phyloP scores from a whole-genome alignment of 2,329 filamentous ascomycete genomes.

The Chrysoporthe austroafricana region DNA sequence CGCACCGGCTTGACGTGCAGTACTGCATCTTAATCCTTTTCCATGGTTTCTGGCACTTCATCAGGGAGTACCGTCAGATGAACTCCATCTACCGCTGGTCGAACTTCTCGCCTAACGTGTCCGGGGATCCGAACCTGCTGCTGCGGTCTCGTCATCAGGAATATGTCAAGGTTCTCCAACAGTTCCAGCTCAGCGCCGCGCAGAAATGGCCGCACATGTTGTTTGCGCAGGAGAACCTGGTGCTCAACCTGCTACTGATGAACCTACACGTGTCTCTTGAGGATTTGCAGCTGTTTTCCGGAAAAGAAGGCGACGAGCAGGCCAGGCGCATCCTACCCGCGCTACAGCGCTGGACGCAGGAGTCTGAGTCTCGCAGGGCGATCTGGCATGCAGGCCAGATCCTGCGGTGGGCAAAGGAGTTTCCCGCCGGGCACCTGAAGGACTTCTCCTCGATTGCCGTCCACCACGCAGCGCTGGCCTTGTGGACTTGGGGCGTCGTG shows the following conservation, averaged over 20 bases:
- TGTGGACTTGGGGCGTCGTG: constrained; percentile 72
- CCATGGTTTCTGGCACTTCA: constrained; percentile 67
- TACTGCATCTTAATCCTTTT: constrained; percentile 64
- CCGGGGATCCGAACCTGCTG: constrained; percentile 44
- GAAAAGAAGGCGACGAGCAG: constrained; percentile 69
- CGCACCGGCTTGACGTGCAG: constrained; percentile 58
- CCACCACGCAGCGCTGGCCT: constrained; percentile 68
- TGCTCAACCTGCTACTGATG: constrained; percentile 62
- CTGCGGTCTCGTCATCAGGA: constrained; percentile 63
- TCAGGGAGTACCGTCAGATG: constrained; percentile 68
- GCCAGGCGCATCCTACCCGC: constrained; percentile 62
- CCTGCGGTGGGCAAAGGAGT: constrained; percentile 60
- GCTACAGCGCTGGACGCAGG: constrained; percentile 63
- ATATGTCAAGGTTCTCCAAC: constrained; percentile 59
- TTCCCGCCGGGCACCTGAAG: constrained; percentile 58
- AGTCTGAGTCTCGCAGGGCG: constrained; percentile 58
- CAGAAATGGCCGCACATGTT: constrained; percentile 46
- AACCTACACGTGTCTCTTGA: constrained; percentile 67
- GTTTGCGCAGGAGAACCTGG: constrained; percentile 50
- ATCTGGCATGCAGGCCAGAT: constrained; percentile 72
- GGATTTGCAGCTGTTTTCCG: constrained; percentile 69
- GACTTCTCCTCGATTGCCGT: constrained; percentile 71
- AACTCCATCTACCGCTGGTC: constrained; percentile 53
- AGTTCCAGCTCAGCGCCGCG: constrained; percentile 48
- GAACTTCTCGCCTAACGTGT: constrained; percentile 48